phyloP scores from a whole-genome alignment of 1,284 basidiomycete species.

The Marasmius tenuissimus region DNA sequence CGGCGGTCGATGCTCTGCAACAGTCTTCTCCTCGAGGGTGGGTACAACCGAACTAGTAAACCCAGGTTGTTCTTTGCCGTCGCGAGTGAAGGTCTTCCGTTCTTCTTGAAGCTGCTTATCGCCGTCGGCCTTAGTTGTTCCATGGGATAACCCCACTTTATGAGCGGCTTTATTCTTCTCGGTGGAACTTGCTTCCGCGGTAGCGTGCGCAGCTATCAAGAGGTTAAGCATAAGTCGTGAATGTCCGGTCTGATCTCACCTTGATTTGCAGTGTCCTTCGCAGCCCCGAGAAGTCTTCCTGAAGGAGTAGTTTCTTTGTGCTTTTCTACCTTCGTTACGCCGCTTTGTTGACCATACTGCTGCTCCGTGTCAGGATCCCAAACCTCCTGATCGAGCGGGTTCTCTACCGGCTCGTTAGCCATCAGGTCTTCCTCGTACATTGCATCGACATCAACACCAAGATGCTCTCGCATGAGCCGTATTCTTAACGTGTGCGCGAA shows the following conservation, averaged over 20 bases:
- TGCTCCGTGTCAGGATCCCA: constrained; percentile 88
- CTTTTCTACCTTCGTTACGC: constrained; percentile 43
- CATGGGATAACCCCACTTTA: constrained; percentile 39
- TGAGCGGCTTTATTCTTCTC: constrained; percentile 36
- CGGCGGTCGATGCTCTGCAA: constrained; percentile 40
- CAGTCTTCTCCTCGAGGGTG: constrained; percentile 69
- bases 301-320: constrained; percentile 34
- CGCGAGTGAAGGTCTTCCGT: constrained; percentile 51
- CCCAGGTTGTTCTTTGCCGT: constrained; percentile 52
- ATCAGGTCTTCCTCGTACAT: constrained; percentile 79
- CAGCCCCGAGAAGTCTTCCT: constrained; percentile 36
- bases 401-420: constrained; percentile 52
- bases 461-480: constrained; percentile 94
- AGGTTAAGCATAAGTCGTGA: background rate
- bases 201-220: constrained; percentile 41
- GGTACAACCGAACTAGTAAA: constrained; percentile 71
- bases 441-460: constrained; percentile 93
- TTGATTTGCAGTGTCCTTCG: constrained; percentile 44
- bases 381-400: constrained; percentile 54
- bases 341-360: constrained; percentile 40
- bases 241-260: constrained; percentile 34
- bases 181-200: constrained; percentile 38
- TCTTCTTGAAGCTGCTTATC: constrained; percentile 44
- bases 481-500: constrained; percentile 95
- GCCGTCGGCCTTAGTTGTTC: constrained; percentile 36